Conservation (phyloP, 495 filamentous ascomycete species). For the Penicillium taxi region DNA sequence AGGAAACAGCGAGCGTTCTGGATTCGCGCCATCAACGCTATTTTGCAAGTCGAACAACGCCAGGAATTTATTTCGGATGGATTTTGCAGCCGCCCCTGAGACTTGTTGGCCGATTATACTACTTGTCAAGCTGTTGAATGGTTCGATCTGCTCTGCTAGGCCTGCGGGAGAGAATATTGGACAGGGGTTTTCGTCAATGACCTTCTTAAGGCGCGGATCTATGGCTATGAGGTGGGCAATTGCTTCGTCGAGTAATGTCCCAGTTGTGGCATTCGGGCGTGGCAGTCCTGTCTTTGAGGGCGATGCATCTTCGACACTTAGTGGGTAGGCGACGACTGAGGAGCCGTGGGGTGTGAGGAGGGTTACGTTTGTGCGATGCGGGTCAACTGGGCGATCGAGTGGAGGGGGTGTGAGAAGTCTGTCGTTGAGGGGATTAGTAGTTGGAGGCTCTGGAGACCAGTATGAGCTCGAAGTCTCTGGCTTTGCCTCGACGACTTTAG, state of each 20-base stretch:
- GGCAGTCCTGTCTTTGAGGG: slow-evolving; percentile 49
- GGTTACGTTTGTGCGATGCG: slow-evolving; percentile 63
- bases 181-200: slow-evolving; percentile 73
- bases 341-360: slow-evolving; percentile 74
- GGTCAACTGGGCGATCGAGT: slow-evolving; percentile 51
- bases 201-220: slow-evolving; percentile 62
- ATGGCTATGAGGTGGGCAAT: slow-evolving; percentile 67
- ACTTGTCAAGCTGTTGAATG: slow-evolving; percentile 71
- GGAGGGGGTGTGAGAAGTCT: slow-evolving; percentile 36
- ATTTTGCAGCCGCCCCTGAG: slow-evolving; percentile 79
- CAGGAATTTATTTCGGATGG: slow-evolving; percentile 81
- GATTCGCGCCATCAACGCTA: slow-evolving; percentile 7
- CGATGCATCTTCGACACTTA: slow-evolving; percentile 40
- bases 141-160: slow-evolving; percentile 74
- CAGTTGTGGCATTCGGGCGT: slow-evolving; percentile 53
- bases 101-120: slow-evolving; percentile 96
- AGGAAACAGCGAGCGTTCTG: slow-evolving; percentile 52
- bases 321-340: slow-evolving; percentile 51
- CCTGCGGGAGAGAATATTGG: slow-evolving; percentile 72
- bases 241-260: slow-evolving; percentile 68
- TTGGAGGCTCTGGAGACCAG: slow-evolving; percentile 19
- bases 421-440: slow-evolving; percentile 11
- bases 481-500: slow-evolving; percentile 9
- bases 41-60: slow-evolving; percentile 51
- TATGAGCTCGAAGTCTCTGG: slow-evolving; percentile 13